Conservation (phyloP, 2,329 filamentous ascomycete species). For the Onygenales sp. region DNA sequence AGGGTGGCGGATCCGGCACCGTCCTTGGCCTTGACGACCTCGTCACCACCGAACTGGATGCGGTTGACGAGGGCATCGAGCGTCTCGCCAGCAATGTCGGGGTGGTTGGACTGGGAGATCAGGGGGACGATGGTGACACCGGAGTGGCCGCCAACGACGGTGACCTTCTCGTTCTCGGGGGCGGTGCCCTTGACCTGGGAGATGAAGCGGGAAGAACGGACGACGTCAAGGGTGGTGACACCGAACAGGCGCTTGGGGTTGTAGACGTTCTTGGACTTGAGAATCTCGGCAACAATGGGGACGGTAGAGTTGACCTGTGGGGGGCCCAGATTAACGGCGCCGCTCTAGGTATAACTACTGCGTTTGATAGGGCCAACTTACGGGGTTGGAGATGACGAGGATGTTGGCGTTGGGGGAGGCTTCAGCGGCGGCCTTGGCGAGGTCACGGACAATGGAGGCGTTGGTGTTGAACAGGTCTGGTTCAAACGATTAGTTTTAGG, state of each 20-base stretch:
- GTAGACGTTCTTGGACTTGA: slow-evolving; percentile 92
- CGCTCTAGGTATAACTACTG: slow-evolving; percentile 2
- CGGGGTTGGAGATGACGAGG: slow-evolving; percentile 96
- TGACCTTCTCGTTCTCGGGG: slow-evolving; percentile 87
- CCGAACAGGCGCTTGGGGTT: slow-evolving; percentile 99
- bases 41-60: slow-evolving; percentile 97
- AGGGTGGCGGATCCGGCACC: slow-evolving; percentile 94
- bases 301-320: slow-evolving; percentile 88
- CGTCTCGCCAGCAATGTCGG: slow-evolving; percentile 67
- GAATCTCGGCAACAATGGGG: slow-evolving; percentile 92
- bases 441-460: slow-evolving; percentile 96
- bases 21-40: slow-evolving; percentile 98
- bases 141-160: slow-evolving; percentile 93
- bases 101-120: slow-evolving; percentile 86
- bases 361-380: slow-evolving; percentile 26
- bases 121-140: slow-evolving; percentile 97
- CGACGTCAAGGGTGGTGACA: slow-evolving; percentile 97
- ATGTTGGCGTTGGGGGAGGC: slow-evolving; percentile 86
- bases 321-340: background rate
- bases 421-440: slow-evolving; percentile 89
- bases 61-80: slow-evolving; percentile 74
- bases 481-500: background rate
- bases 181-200: slow-evolving; percentile 85
- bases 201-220: slow-evolving; percentile 96
- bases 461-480: slow-evolving; percentile 99